A percentile compares a stretch with the other conserved stretches of the same genome.
phyloP scores from a whole-genome alignment of 2,329 filamentous ascomycete species.

The Talaromyces sp. region DNA sequence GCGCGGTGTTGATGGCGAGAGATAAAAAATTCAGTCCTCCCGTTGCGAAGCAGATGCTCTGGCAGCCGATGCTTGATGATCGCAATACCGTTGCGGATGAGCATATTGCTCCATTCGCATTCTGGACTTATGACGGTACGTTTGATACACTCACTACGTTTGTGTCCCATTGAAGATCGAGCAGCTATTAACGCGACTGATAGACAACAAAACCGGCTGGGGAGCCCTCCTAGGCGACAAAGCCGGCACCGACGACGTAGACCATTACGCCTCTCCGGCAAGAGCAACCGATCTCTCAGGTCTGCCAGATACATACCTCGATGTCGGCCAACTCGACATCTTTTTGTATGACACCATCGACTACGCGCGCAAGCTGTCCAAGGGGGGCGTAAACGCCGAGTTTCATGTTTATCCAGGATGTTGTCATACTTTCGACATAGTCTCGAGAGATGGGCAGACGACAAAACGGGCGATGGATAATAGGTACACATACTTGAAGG shows the following conservation, averaged over 20 bases:
- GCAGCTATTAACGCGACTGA: background rate
- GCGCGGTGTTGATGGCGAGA: slow-evolving; percentile 4
- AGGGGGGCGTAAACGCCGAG: slow-evolving; percentile 32
- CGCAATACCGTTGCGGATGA: background rate
- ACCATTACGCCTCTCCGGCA: slow-evolving; percentile 8
- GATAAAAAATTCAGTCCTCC: slow-evolving; percentile 18
- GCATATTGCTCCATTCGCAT: slow-evolving; percentile 18
- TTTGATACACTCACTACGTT: background rate
- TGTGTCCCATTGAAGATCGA: background rate
- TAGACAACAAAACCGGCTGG: background rate
- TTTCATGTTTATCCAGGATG: slow-evolving; percentile 47
- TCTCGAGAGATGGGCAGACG: slow-evolving; percentile 20
- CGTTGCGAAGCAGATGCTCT: slow-evolving; percentile 7
- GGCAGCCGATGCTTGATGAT: slow-evolving; percentile 20
- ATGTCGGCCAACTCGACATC: slow-evolving; percentile 14
- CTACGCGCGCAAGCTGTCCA: slow-evolving; percentile 9
- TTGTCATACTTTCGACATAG: slow-evolving; percentile 43
- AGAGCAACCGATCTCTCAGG: slow-evolving; percentile 1
- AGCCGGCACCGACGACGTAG: background rate
- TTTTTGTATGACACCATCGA: slow-evolving; percentile 17
- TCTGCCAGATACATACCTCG: slow-evolving; percentile 17
- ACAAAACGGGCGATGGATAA: slow-evolving; percentile 21
- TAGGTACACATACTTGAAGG: background rate
- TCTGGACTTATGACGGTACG: slow-evolving; percentile 21
- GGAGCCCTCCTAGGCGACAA: slow-evolving; percentile 2